Conservation (phyloP, 805 yeast genomes). For the Suhomyces prunicola region DNA sequence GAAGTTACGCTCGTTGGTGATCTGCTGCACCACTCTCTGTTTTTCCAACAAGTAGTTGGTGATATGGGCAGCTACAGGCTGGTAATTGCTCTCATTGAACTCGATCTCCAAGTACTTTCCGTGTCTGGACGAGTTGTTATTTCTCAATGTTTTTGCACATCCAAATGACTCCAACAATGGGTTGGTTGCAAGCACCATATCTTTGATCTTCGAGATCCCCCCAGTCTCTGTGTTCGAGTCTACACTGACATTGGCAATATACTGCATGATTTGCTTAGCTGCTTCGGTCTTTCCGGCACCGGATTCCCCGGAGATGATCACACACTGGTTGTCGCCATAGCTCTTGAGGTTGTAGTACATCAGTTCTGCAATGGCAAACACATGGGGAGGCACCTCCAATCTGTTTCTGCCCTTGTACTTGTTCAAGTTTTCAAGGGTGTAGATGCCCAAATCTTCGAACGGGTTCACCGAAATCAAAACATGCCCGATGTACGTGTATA, state of each 20-base stretch:
- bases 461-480: constrained; percentile 96
- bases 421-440: constrained; percentile 72
- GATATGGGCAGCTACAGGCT: constrained; percentile 93
- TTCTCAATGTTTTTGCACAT: constrained; percentile 87
- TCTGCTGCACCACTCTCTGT: constrained; percentile 95
- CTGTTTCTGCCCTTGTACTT: constrained; percentile 89
- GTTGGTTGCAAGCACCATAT: constrained; percentile 96
- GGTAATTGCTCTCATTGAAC: constrained; percentile 68
- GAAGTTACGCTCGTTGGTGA: constrained; percentile 88
- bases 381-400: constrained; percentile 97
- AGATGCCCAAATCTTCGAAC: constrained; percentile 92
- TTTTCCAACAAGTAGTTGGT: constrained; percentile 93
- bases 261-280: constrained; percentile 96
- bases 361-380: constrained; percentile 94
- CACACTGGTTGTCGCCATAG: constrained; percentile 93
- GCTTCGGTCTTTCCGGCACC: constrained; percentile 99
- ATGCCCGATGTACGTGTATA: constrained; percentile 92
- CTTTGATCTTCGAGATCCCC: constrained; percentile 81
- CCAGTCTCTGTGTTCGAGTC: constrained; percentile 44
- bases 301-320: constrained; percentile 94
- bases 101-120: constrained; percentile 91
- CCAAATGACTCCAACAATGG: constrained; percentile 90
- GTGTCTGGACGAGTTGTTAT: constrained; percentile 86
- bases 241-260: constrained; percentile 86
- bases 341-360: constrained; percentile 95